Percentiles rank a stretch among this genome's conserved stretches.
Evolutionary conservation across 177 flowering plant species (phyloP).

Genomic region (Vitis hybrid): DNA sequence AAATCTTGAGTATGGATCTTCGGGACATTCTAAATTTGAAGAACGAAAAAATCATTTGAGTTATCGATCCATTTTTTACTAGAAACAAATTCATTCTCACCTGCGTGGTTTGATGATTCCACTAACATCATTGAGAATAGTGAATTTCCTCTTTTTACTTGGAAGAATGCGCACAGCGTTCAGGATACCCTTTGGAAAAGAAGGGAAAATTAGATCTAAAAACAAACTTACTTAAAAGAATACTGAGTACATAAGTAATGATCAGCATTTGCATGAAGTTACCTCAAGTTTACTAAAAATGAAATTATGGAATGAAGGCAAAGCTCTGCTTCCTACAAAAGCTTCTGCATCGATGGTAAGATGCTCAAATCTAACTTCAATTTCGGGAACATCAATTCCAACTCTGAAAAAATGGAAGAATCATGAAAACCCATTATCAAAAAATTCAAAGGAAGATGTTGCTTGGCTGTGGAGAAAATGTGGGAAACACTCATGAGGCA

Average conservation of each 20-base stretch:
- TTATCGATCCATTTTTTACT: not conserved
- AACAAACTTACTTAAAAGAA: too few species aligned
- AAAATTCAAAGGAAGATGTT: not conserved
- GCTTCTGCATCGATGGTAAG: slow-evolving; percentile 43
- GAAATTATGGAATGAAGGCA: slow-evolving; percentile 47
- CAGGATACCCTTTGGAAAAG: too few species aligned
- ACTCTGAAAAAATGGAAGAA: slow-evolving; percentile 32
- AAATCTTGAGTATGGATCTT: not conserved
- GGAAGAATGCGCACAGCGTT: slow-evolving; percentile 34
- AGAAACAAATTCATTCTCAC: slow-evolving; percentile 10
- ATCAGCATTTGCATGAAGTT: too few species aligned
- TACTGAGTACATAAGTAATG: too few species aligned
- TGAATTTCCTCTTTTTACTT: too few species aligned
- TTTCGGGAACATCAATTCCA: slow-evolving; percentile 52
- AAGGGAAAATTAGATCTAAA: too few species aligned
- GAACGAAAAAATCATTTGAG: not conserved
- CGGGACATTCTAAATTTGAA: not conserved
- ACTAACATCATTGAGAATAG: slow-evolving; percentile 19
- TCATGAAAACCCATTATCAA: not conserved
- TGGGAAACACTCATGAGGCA: not conserved
- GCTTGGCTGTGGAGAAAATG: not conserved
- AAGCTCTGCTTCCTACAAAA: slow-evolving; percentile 49
- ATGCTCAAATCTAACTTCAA: slow-evolving; percentile 56
- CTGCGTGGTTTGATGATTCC: slow-evolving; percentile 49
- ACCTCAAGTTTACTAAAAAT: too few species aligned